Base-by-base conservation (phyloP, 306 rosid species). In the Acacia crassicarpa region DNA sequence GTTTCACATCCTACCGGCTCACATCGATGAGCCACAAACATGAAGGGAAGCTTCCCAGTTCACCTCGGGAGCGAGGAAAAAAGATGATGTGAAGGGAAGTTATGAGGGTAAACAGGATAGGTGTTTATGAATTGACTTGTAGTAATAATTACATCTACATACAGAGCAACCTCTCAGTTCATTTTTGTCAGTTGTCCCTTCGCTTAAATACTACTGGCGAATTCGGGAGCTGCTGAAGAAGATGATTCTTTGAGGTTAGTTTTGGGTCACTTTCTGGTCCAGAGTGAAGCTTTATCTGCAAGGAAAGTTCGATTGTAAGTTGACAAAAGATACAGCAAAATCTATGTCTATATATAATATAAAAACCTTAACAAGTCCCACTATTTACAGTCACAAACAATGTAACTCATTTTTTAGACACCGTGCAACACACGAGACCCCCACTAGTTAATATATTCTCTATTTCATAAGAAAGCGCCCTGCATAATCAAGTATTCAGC, bases 201-300 rank as follows among this genome's bases (percentile, higher is more conserved):
- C 48, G 79, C 59, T 74, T 54, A 20, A 94, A 89, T 38, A 79
- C 78, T 54, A 91, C 88, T 30, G 63, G 80, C 16, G 91, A 83
- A 61, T 81, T 38, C 0, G 87, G 91, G 84, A 77, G 87, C 78
- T 74, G 84, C 51, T 66, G 88, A 46, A 77, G 86, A 43, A 77
- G 77, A 74, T 44, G 72, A 77, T 45, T 61, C 76, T 79, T 85
- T 77, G 33, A 82, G 14, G 75, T 65, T 19, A 84, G 77, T 82
- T 83, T 81, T 8, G 51, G 72, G 56, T 83, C 88, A 58, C 44
- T 69, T 78, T 80, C 76, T 11, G 89, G 82, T 49, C 75, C 86
- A 22, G 87, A n/a, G 77, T 72, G 59, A 46, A 91, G 85, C 79
- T 83, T 88, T 76, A 94, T 87, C 98, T 94, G 89, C 41, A 77